Conservation (phyloP, 1,284 basidiomycete genomes). For the Moesziomyces parantarcticus region DNA sequence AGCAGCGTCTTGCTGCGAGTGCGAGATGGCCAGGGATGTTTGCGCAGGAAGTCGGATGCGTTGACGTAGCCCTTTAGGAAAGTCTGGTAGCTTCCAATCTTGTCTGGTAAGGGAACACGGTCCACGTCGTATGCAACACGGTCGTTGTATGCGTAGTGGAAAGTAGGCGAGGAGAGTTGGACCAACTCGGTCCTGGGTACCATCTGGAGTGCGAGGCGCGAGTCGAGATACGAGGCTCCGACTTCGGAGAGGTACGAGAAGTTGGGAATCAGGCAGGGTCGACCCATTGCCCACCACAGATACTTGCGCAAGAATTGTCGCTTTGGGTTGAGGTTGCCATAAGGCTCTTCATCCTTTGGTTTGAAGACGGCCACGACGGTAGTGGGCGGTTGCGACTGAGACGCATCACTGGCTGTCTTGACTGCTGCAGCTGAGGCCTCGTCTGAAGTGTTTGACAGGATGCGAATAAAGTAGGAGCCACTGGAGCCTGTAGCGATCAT, state of each 20-base stretch:
- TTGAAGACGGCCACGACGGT: constrained; percentile 63
- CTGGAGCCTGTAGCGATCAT: constrained; percentile 65
- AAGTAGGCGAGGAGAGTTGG: constrained; percentile 74
- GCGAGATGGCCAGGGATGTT: constrained; percentile 87
- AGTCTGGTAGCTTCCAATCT: constrained; percentile 86
- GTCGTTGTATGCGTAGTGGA: constrained; percentile 61
- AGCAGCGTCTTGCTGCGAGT: constrained; percentile 72
- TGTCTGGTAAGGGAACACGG: constrained; percentile 43
- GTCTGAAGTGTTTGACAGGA: constrained; percentile 7
- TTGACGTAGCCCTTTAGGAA: constrained; percentile 88
- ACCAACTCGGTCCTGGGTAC: constrained; percentile 88
- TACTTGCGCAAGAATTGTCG: constrained; percentile 65
- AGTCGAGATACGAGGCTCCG: constrained; percentile 85
- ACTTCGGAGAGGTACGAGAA: constrained; percentile 74
- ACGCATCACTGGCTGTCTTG: background rate
- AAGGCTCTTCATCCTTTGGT: constrained; percentile 66
- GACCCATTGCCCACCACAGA: constrained; percentile 67
- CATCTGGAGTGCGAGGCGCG: constrained; percentile 79
- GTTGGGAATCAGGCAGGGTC: constrained; percentile 65
- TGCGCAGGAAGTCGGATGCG: constrained; percentile 84
- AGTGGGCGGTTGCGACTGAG: constrained; percentile 1
- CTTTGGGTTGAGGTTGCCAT: constrained; percentile 65
- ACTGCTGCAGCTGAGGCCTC: background rate
- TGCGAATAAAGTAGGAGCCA: constrained; percentile 64
- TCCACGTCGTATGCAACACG: constrained; percentile 52